phyloP scores from a whole-genome alignment of 2,329 filamentous ascomycete genomes.

The Fusarium foetens region DNA sequence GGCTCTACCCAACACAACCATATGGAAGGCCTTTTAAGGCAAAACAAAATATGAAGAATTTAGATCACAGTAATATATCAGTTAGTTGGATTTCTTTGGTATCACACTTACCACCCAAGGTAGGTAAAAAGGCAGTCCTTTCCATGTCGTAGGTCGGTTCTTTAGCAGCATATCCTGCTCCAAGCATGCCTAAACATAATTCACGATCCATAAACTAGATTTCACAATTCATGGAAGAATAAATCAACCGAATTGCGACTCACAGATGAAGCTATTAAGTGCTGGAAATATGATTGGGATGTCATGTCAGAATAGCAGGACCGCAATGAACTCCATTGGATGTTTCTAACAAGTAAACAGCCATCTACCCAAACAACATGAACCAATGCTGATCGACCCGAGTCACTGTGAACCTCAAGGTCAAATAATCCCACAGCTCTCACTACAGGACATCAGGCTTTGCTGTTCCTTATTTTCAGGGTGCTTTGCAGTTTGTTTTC shows the following conservation, averaged over 20 bases:
- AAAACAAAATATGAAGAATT: background rate
- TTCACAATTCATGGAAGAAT: background rate
- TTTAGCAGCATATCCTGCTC: background rate
- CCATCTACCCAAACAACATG: background rate
- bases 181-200: background rate
- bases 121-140: background rate
- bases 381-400: background rate
- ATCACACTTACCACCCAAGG: background rate
- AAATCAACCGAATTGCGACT: background rate
- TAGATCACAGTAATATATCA: background rate
- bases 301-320: background rate
- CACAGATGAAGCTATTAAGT: background rate
- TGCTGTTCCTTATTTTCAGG: background rate
- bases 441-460: background rate
- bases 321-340: background rate
- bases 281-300: too few relatives aligned
- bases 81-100: background rate
- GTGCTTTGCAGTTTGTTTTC: background rate
- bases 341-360: background rate
- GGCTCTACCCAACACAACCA: background rate
- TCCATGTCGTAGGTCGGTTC: background rate
- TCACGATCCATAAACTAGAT: background rate
- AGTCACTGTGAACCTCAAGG: background rate
- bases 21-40: background rate
- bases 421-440: background rate